Evolutionary conservation across 2,329 filamentous ascomycete species (phyloP).

Genomic region (Xylaria sp.): DNA sequence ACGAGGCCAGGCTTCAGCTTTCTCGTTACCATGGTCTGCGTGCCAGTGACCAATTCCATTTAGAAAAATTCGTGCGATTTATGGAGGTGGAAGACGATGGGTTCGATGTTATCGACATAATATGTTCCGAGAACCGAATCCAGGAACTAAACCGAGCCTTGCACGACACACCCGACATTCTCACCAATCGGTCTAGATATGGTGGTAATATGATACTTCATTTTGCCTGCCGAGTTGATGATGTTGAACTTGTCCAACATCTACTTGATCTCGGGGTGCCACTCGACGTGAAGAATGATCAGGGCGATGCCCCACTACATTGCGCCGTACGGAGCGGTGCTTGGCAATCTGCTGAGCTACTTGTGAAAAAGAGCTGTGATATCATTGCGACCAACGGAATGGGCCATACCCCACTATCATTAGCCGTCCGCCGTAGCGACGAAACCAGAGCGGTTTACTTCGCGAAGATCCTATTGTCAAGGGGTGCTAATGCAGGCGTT

Average conservation of each 20-base stretch:
- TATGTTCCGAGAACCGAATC: background rate
- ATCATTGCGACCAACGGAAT: background rate
- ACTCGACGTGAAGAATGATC: background rate
- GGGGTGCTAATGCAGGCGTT: background rate
- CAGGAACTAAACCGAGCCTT: background rate
- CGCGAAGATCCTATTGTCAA: background rate
- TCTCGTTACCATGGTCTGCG: background rate
- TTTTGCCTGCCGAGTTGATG: background rate
- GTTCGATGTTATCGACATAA: background rate
- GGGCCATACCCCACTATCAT: background rate
- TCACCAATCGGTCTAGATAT: background rate
- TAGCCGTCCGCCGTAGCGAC: background rate
- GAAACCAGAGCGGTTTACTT: background rate
- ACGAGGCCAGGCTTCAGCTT: background rate
- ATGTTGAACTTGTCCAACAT: background rate
- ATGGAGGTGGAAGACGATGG: constrained; percentile 3
- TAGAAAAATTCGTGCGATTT: background rate
- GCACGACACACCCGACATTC: background rate
- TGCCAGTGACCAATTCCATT: background rate
- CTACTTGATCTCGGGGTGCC: background rate
- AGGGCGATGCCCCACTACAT: background rate
- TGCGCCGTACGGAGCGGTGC: background rate
- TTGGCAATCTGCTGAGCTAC: constrained; percentile 8
- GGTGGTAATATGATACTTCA: constrained; percentile 12
- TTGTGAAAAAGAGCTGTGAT: constrained; percentile 4